Base-by-base conservation (phyloP, 1,139 yeast genomes). In the Pichia sp. region DNA sequence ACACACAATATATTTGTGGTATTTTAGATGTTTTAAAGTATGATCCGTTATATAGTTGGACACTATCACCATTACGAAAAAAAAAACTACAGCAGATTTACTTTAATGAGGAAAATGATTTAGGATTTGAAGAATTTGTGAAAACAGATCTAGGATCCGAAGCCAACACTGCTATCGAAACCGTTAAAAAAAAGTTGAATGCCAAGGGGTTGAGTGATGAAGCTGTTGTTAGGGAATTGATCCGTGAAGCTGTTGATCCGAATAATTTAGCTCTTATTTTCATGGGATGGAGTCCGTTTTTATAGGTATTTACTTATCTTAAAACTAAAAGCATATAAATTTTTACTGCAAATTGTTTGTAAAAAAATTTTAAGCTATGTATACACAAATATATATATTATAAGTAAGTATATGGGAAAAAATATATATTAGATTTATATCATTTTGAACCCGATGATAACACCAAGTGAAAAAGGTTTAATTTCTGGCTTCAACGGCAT, bases 31-130 rank as follows among this genome's bases (percentile, higher is more conserved):
- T 91, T 8, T 64, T 93, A 50, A 70, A 83, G 51, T 87, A 93
- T 74, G 98, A 93, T 69, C 97, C 98, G 0, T 69, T 93, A 43
- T 89, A 89, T 55, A 74, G 85, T 1, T 91, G 98, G 98, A 77
- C 81, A 1, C 68, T 86, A 34, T 82, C 95, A 0, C 91, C 93
- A 0, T 60, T 83, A 13, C 59, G 81, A 43, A 76, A 70, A 56
- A 72, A 70, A 48, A 74, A 70, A 49, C 54, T 81, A 16, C 87
- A 81, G 54, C 73, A 67, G 24, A 33, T 51, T 18, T 38, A 43
- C 32, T 47, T 38, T 33, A 45, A 69, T 38, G 80, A 75, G 46
- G 81, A 76, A 2, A 75, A 82, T 13, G 91, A 78, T 50, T 89
- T 89, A 1, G 81, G 78, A 4, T 89, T 91, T 1, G 83, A 78